These are phyloP conservation scores for Plasmopara viticola DNA, from an alignment of 352 stramenopile genomes.

Conservation along the genomic window DNA sequence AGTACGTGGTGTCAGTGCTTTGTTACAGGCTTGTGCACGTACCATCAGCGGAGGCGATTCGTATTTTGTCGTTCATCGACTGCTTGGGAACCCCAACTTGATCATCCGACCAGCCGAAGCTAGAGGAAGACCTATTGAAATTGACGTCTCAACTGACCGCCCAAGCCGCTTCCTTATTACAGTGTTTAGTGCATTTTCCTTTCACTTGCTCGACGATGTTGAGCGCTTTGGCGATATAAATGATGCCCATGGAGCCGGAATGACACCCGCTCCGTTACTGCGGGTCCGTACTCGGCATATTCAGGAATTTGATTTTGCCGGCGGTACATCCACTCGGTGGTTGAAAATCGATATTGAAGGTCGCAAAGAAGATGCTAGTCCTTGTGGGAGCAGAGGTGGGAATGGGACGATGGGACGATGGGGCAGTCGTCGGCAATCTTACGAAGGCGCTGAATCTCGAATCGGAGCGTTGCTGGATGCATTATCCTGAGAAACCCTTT, in stretches of 20 bases:
- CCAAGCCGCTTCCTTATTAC: constrained; percentile 68
- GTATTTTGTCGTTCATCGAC: constrained; percentile 71
- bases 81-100: constrained; percentile 63
- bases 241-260: constrained; percentile 23
- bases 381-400: constrained; percentile 12
- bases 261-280: constrained; percentile 52
- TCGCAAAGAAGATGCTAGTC: constrained; percentile 39
- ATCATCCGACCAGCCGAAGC: constrained; percentile 71
- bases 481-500: constrained; percentile 19
- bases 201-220: constrained; percentile 74
- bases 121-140: constrained; percentile 62
- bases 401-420: constrained; percentile 12
- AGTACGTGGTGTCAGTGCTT: constrained; percentile 55
- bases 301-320: constrained; percentile 73
- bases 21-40: constrained; percentile 65
- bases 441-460: constrained; percentile 29
- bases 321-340: constrained; percentile 64
- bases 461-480: constrained; percentile 36
- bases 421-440: constrained; percentile 25
- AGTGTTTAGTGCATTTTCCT: constrained; percentile 70
- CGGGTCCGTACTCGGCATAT: constrained; percentile 68
- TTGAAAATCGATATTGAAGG: constrained; percentile 52
- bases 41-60: constrained; percentile 76
- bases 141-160: constrained; percentile 50
- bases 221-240: constrained; percentile 50